Percentiles rank a stretch among this genome's conserved stretches.
These are phyloP conservation scores for Pleurotus platypus DNA, from an alignment of 768 basidiomycete species.

Conservation along the genomic window DNA sequence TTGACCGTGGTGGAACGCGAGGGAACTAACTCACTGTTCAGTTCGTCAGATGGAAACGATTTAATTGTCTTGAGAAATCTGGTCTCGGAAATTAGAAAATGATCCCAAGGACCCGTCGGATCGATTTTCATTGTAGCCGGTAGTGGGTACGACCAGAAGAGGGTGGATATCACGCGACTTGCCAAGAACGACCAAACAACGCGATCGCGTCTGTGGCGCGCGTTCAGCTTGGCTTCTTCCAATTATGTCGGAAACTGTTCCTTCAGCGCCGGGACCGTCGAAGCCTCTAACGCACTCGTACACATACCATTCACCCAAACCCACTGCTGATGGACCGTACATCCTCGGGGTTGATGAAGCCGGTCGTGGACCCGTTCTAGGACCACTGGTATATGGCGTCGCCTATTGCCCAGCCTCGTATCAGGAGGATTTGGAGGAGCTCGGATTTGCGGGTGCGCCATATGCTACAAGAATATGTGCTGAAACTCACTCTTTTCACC, in stretches of 20 bases:
- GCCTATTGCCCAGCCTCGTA: slow-evolving; percentile 88
- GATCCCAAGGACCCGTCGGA: no score
- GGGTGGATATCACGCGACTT: not conserved
- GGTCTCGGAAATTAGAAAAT: no score
- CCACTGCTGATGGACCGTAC: slow-evolving; percentile 73
- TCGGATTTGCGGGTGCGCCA: slow-evolving; percentile 84
- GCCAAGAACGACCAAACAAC: not conserved
- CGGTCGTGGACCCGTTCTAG: slow-evolving; percentile 91
- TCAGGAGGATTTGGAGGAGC: slow-evolving; percentile 62
- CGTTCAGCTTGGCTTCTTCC: not conserved
- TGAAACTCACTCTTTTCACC: not conserved
- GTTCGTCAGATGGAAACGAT: no score
- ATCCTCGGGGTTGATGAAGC: slow-evolving; percentile 99
- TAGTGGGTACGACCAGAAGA: no score
- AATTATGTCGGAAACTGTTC: slow-evolving; percentile 27
- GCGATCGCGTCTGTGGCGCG: not conserved
- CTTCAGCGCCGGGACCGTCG: slow-evolving; percentile 58
- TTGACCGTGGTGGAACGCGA: no score
- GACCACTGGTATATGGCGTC: slow-evolving; percentile 93
- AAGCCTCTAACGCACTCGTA: slow-evolving; percentile 65
- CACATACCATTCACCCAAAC: slow-evolving; percentile 71
- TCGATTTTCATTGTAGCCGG: no score
- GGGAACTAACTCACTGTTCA: no score
- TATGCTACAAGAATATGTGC: not conserved
- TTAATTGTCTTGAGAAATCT: no score